Evolutionary conservation across 495 filamentous ascomycete genomes (phyloP), one percentile per base, ranked within the genome.

Genomic region (Penicillium subrubescens): DNA sequence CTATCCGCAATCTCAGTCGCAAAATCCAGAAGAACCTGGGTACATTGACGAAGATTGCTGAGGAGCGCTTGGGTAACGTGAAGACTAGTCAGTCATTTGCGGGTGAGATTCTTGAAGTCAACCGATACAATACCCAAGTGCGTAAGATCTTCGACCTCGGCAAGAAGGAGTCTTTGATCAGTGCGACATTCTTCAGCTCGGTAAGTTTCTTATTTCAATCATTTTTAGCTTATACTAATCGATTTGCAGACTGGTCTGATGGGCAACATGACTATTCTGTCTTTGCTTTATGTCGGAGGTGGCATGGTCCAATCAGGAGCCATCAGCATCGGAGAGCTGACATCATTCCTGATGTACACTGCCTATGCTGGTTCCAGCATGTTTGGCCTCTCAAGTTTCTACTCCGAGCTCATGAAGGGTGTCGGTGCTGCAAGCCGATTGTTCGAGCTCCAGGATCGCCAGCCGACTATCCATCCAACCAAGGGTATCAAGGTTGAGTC

Each of bases 281-380:
- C 90, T n/a, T 83, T 99, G 59, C 85, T 99, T 2, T 95, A 96
- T 74, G 90, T 92, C 19, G 95, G 95, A 60, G 92, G 94, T 34
- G 88, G 89, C 61, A 92, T 98, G 79, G 95, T 99, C 27, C 88
- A 91, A 70, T 84, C 86, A 2, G 94, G 95, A 2, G 83, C 87
- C 34, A 95, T 99, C 79, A 92, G 84, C 33, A 87, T 98, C 59
- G 95, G 95, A 61, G 96, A 98, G 61, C 78, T 99, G 59, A 93
- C 96, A n/a, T 94, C 92, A 3, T 99, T 99, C 76, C 82, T 99
- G 72, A 97, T 99, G 95, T 99, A 97, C 71, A 92, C 94, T 15
- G 93, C 90, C 21, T 97, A 94, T 77, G 94, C 94, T 21, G 94
- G 94, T 10, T 90, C 88, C 27, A 93, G 90, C 78, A 86, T 99